Conservation (phyloP, 2,329 filamentous ascomycete genomes). For the Arthrobotrys megalospora region DNA sequence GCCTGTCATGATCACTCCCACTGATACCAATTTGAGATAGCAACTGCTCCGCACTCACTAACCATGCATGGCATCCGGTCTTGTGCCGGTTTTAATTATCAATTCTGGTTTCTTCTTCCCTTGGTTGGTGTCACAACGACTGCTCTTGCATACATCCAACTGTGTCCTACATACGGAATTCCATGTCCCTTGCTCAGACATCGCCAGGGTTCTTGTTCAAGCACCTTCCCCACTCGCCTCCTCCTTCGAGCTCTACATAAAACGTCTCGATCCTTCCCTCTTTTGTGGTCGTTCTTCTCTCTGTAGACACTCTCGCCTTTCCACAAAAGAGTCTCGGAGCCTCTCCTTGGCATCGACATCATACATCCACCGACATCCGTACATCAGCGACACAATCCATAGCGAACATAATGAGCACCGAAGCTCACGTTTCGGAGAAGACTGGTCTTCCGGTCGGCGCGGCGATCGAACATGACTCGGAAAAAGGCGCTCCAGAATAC, state of each 20-base stretch:
- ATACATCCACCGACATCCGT: conserved; percentile 13
- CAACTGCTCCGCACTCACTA: conserved; percentile 10
- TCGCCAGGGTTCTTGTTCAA: conserved; percentile 41
- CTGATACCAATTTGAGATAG: conserved; percentile 20
- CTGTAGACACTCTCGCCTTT: conserved; percentile 23
- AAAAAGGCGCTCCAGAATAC: conserved; percentile 27
- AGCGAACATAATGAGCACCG: conserved; percentile 39
- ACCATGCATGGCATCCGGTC: conserved; percentile 46
- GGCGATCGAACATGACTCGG: conserved; percentile 45
- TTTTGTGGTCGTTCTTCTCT: conserved; percentile 29
- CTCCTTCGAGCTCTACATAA: conserved; percentile 47
- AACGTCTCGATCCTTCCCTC: conserved; percentile 50
- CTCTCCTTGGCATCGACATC: conserved; percentile 24
- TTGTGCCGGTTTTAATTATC: conserved; percentile 34
- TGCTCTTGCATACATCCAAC: conserved; percentile 14
- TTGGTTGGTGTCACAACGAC: conserved; percentile 25
- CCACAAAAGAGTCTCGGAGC: conserved; percentile 7
- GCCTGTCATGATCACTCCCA: not conserved
- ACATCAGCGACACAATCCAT: not conserved
- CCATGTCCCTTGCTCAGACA: conserved; percentile 43
- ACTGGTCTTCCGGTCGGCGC: conserved; percentile 35
- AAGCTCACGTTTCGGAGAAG: conserved; percentile 45
- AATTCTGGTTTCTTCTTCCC: conserved; percentile 35
- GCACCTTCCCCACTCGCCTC: conserved; percentile 54
- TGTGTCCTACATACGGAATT: conserved; percentile 5